These are phyloP conservation scores for Datisca glomerata DNA, from an alignment of 306 rosid genomes.

Conservation along the genomic window DNA sequence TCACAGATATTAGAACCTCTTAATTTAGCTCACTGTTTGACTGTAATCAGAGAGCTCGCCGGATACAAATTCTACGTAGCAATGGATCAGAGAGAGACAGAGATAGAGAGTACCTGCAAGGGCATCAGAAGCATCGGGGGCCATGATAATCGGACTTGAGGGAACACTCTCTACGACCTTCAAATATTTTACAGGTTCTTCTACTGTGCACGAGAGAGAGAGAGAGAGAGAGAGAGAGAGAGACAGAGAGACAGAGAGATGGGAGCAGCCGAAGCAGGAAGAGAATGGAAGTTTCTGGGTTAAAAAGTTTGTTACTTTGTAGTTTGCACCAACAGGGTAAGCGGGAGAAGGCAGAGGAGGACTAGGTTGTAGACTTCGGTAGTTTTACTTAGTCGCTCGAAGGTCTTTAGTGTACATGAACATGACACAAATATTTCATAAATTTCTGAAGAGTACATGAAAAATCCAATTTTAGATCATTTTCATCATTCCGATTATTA, in stretches of 20 bases:
- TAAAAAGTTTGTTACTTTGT: not conserved
- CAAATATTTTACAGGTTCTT: too few relatives aligned
- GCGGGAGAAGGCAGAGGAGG: too few relatives aligned
- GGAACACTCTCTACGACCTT: not conserved
- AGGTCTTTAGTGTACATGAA: too few relatives aligned
- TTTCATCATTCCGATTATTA: too few relatives aligned
- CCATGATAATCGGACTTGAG: conserved; percentile 28
- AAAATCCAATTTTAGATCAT: too few relatives aligned
- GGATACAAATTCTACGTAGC: too few relatives aligned
- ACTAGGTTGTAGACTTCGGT: too few relatives aligned
- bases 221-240: not conserved
- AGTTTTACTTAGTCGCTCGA: too few relatives aligned
- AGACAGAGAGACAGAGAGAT: not conserved
- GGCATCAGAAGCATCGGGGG: conserved; percentile 74
- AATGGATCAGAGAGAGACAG: not conserved
- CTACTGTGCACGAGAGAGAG: not conserved
- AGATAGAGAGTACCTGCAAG: conserved; percentile 50
- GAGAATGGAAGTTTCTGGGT: not conserved
- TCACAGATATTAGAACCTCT: too few relatives aligned
- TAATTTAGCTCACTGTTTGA: not conserved
- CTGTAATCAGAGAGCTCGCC: not conserved
- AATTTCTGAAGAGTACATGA: too few relatives aligned
- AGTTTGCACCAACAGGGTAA: not conserved
- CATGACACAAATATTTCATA: too few relatives aligned
- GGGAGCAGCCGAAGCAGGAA: not conserved